Evolutionary conservation across 169 alveolate species (phyloP), one percentile per base, ranked within the genome.

Genomic region (Theileria orientalis): DNA sequence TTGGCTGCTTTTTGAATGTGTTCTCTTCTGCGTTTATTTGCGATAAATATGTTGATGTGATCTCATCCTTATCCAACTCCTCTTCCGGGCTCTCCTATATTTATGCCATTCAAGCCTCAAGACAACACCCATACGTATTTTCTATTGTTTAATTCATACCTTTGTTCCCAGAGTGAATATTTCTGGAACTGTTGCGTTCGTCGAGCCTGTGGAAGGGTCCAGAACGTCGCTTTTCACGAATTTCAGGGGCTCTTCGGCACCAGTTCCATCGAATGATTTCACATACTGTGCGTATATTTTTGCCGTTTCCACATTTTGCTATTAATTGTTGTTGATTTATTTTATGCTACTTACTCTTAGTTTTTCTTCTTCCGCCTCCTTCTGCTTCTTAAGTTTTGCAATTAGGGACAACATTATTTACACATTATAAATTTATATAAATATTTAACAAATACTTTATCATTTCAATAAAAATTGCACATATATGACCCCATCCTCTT

Each of bases 261-360:
- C 71, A 16, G 66, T 9, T 0, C 67, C 74, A 27, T 78, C 86
- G 54, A 78, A 78, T 13, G 61, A 64, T 1, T 62, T 32, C 14
- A 78, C 86, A 59, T 78, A 78, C 44, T 78, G 79, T 27, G 86
- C 77, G 54, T 78, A 78, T 60, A 78, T 78, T 27, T 49, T 72
- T 2, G 86, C 67, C 35, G 86, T 61, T 67, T 78, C 86, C 11
- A 52, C n/a, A 5, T 62, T 52, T 9, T 78, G 74, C 86, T 78
- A 42, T 33, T n/a, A 35, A 13, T 0, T 23, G 25, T 41, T 23
- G 21, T 23, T 37, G 66, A 30, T 8, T 16, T 7, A 2, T 11
- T 46, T 7, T 5, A 49, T 41, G 11, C 30, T 11, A 32, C 69
- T 23, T 60, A 77, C 86, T 82, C 33, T 64, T 27, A 64, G 72